Evolutionary conservation across 1,139 yeast genomes (phyloP).

Genomic region (Yamadazyma spencermartinsiae): DNA sequence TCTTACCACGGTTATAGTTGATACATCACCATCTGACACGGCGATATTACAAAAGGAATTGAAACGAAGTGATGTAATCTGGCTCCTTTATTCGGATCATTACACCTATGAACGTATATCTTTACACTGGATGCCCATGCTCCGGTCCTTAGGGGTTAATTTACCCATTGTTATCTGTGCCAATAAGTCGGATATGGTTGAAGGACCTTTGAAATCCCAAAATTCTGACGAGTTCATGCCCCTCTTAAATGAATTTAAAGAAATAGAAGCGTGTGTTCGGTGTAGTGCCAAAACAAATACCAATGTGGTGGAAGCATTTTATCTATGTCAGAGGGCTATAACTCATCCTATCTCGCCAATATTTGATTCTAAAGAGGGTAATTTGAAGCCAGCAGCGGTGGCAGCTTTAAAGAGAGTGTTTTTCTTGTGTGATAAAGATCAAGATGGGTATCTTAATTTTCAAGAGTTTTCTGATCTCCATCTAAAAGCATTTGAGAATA

Average conservation of each 20-base stretch:
- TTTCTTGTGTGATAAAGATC: constrained; percentile 83
- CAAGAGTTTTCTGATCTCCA: constrained; percentile 71
- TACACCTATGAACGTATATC: constrained; percentile 91
- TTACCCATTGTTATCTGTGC: constrained; percentile 89
- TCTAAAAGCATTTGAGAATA: constrained; percentile 67
- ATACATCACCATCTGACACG: constrained; percentile 72
- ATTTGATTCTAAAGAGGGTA: constrained; percentile 88
- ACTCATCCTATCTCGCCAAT: constrained; percentile 93
- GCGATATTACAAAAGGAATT: constrained; percentile 66
- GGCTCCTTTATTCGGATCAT: constrained; percentile 91
- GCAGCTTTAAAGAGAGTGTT: constrained; percentile 80
- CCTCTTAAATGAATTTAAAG: constrained; percentile 84
- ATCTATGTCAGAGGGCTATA: constrained; percentile 87
- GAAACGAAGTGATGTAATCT: constrained; percentile 83
- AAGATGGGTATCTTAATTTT: constrained; percentile 77
- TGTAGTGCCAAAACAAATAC: constrained; percentile 79
- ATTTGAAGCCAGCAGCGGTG: constrained; percentile 72
- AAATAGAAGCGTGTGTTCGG: constrained; percentile 86
- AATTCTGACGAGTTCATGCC: constrained; percentile 81
- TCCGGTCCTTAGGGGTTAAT: constrained; percentile 89
- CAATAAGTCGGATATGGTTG: constrained; percentile 65
- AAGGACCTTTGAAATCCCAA: constrained; percentile 28
- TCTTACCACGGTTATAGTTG: constrained; percentile 69
- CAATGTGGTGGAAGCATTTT: constrained; percentile 87
- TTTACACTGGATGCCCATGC: constrained; percentile 90